These are phyloP conservation scores for Leptographium procerum DNA, from an alignment of 2,329 filamentous ascomycete species.

Conservation along the genomic window DNA sequence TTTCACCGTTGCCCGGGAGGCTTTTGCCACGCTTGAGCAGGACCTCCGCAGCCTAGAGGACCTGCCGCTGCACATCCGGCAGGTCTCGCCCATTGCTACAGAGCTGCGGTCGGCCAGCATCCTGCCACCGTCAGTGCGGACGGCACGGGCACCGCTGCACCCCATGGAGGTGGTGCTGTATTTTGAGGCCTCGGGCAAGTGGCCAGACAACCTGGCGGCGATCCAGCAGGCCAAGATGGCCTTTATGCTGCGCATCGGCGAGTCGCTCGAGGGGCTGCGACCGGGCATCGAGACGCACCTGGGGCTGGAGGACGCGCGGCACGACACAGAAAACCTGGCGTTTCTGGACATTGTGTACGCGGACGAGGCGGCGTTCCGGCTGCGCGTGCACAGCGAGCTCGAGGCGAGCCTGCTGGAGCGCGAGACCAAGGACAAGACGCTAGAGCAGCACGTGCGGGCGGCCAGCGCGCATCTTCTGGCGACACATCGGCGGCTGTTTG, in stretches of 20 bases:
- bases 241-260: slow-evolving; percentile 67
- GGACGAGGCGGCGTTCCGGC: slow-evolving; percentile 61
- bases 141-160: slow-evolving; percentile 29
- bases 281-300: slow-evolving; percentile 44
- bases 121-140: slow-evolving; percentile 34
- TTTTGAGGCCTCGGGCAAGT: slow-evolving; percentile 85
- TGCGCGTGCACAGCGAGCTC: slow-evolving; percentile 81
- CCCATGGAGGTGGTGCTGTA: slow-evolving; percentile 75
- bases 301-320: slow-evolving; percentile 66
- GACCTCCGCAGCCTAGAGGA: slow-evolving; percentile 68
- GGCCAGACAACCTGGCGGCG: slow-evolving; percentile 83
- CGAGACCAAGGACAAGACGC: slow-evolving; percentile 61
- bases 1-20: slow-evolving; percentile 59
- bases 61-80: slow-evolving; percentile 77
- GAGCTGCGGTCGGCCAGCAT: slow-evolving; percentile 65
- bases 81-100: slow-evolving; percentile 62
- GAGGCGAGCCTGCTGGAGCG: slow-evolving; percentile 72
- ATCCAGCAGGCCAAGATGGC: slow-evolving; percentile 93
- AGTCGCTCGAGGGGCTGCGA: slow-evolving; percentile 52
- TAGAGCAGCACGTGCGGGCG: slow-evolving; percentile 54
- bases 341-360: slow-evolving; percentile 76
- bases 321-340: slow-evolving; percentile 61
- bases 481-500: slow-evolving; percentile 58
- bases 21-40: slow-evolving; percentile 62
- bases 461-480: slow-evolving; percentile 59